Conservation (phyloP, 1,284 basidiomycete genomes). For the Rugiboletus extremiorientalis region DNA sequence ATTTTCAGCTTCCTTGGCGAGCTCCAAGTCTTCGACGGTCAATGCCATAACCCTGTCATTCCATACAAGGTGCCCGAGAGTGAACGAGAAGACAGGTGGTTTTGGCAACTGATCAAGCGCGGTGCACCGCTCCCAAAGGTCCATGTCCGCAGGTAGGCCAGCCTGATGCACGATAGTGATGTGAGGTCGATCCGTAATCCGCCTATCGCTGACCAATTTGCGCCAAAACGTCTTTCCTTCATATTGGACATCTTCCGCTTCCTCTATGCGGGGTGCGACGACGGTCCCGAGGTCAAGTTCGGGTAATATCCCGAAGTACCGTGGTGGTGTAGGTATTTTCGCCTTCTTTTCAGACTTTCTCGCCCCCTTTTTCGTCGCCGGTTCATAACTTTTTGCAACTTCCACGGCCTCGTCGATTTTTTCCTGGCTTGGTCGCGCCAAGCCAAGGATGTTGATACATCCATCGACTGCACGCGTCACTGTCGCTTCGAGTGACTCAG, state of each 20-base stretch:
- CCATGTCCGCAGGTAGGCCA: conserved; percentile 44
- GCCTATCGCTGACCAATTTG: conserved; percentile 42
- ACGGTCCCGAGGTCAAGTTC: conserved; percentile 63
- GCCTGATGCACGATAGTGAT: conserved; percentile 85
- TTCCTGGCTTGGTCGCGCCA: conserved; percentile 56
- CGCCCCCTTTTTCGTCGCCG: conserved; percentile 37
- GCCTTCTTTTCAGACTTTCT: conserved; percentile 35
- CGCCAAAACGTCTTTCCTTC: conserved; percentile 49
- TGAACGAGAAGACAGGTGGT: conserved; percentile 61
- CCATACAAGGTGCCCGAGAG: conserved; percentile 70
- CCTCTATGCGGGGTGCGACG: conserved; percentile 41
- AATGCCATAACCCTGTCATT: conserved; percentile 81
- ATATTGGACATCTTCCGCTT: conserved; percentile 27
- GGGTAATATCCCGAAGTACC: conserved; percentile 80
- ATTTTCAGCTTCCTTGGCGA: conserved; percentile 22
- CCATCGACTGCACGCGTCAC: conserved; percentile 62
- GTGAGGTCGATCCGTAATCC: conserved; percentile 73
- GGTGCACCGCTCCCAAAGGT: conserved; percentile 69
- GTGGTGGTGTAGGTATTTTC: conserved; percentile 28
- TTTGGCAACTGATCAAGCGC: conserved; percentile 42
- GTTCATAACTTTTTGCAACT: conserved; percentile 51
- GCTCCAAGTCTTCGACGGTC: conserved; percentile 56
- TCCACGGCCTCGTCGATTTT: conserved; percentile 61
- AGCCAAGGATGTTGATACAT: conserved; percentile 48
- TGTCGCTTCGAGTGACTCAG: conserved; percentile 53